phyloP scores from a whole-genome alignment of 202 grass and related monocot species.

The Zoysia matrella region DNA sequence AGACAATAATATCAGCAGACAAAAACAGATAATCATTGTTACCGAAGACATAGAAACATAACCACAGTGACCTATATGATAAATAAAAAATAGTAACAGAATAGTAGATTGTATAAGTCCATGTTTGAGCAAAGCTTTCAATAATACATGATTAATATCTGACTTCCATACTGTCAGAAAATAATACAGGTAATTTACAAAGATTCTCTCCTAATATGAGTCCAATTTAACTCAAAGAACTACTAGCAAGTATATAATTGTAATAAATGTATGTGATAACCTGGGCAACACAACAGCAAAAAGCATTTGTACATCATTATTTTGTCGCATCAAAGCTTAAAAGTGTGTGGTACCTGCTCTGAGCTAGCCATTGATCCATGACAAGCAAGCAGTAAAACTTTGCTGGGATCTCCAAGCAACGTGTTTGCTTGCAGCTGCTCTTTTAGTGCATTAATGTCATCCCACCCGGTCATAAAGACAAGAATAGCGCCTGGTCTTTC shows the following conservation, averaged over 20 bases:
- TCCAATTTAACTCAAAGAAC: background rate
- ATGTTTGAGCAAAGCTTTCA: background rate
- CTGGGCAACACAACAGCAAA: slow-evolving; percentile 8
- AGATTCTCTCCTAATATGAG: background rate
- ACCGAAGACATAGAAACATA: slow-evolving; percentile 33
- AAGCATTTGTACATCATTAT: background rate
- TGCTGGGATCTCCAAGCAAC: slow-evolving; percentile 84
- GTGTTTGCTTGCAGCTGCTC: slow-evolving; percentile 95
- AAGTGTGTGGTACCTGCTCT: slow-evolving; percentile 74
- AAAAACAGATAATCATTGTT: slow-evolving; percentile 29
- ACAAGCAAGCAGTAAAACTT: slow-evolving; percentile 94
- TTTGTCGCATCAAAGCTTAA: slow-evolving; percentile 20
- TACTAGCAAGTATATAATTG: background rate
- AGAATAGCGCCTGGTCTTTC: slow-evolving; percentile 84
- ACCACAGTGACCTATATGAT: slow-evolving; percentile 7
- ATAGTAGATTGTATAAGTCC: background rate
- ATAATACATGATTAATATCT: background rate
- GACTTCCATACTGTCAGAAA: slow-evolving; percentile 2
- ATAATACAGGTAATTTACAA: slow-evolving; percentile 3
- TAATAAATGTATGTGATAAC: background rate
- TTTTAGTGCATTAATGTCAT: slow-evolving; percentile 98
- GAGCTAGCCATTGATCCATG: slow-evolving; percentile 95
- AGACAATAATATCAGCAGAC: slow-evolving; percentile 22
- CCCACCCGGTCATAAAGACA: slow-evolving; percentile 99
- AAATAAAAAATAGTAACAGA: background rate